phyloP scores from a whole-genome alignment of 2,329 filamentous ascomycete genomes.

The Hymenoscyphus fraxineus region DNA sequence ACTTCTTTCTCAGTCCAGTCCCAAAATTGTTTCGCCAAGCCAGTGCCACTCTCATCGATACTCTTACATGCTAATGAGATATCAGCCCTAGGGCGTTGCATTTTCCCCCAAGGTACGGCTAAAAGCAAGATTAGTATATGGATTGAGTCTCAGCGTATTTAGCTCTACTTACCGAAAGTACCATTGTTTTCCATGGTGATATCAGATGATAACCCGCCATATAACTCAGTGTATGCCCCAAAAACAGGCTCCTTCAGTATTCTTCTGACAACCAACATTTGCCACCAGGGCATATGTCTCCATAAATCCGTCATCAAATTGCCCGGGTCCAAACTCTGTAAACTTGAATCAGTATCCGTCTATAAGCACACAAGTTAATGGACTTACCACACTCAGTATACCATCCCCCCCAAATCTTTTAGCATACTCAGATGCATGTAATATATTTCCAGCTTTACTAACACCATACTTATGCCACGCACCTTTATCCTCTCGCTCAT shows the following conservation, averaged over 20 bases:
- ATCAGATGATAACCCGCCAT: slow-evolving; percentile 29
- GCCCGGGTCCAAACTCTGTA: slow-evolving; percentile 31
- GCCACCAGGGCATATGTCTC: slow-evolving; percentile 17
- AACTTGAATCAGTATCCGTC: background rate
- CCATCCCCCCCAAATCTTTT: slow-evolving; percentile 24
- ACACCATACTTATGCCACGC: slow-evolving; percentile 25
- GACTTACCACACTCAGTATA: slow-evolving; percentile 29
- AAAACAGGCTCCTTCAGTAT: slow-evolving; percentile 25
- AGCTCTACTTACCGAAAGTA: slow-evolving; percentile 24
- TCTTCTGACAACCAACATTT: slow-evolving; percentile 11
- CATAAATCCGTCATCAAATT: slow-evolving; percentile 29
- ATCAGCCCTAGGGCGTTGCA: slow-evolving; percentile 35
- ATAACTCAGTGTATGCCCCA: slow-evolving; percentile 34
- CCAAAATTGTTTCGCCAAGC: slow-evolving; percentile 41
- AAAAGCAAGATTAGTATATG: slow-evolving; percentile 31
- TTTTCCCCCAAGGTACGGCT: slow-evolving; percentile 44
- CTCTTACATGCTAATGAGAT: slow-evolving; percentile 33
- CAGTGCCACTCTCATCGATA: slow-evolving; percentile 38
- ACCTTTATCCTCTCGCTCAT: slow-evolving; percentile 19
- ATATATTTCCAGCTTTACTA: slow-evolving; percentile 30
- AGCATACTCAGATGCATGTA: slow-evolving; percentile 27
- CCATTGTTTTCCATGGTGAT: slow-evolving; percentile 29
- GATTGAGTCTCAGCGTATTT: background rate
- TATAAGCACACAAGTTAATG: background rate
- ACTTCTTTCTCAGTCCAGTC: slow-evolving; percentile 43